These are phyloP conservation scores for Fusarium sp. DNA, from an alignment of 2,329 filamentous ascomycete genomes.

Conservation along the genomic window DNA sequence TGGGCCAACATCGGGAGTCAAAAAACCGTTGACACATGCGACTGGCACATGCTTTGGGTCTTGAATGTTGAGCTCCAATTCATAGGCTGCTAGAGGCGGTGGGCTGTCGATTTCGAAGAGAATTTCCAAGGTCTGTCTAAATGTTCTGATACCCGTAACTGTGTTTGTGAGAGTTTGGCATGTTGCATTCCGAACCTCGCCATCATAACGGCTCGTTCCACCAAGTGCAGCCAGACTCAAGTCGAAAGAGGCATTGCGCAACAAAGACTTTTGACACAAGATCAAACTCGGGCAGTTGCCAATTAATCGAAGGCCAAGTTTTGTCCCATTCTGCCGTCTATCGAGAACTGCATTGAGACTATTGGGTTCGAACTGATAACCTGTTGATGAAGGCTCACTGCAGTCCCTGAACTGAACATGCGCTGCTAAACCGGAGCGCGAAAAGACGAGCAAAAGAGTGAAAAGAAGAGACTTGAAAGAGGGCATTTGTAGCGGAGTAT, in stretches of 20 bases:
- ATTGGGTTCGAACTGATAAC: constrained; percentile 13
- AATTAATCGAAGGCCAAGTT: background rate
- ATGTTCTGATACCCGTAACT: background rate
- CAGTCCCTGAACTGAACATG: constrained; percentile 40
- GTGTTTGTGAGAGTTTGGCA: constrained; percentile 3
- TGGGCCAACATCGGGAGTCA: constrained; percentile 41
- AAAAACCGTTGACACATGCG: constrained; percentile 30
- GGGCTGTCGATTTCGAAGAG: constrained; percentile 51
- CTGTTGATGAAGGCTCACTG: constrained; percentile 16
- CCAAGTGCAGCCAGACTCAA: constrained; percentile 38
- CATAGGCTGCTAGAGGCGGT: constrained; percentile 37
- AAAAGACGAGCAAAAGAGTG: constrained; percentile 9
- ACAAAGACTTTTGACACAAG: constrained; percentile 16
- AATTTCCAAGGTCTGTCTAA: constrained; percentile 4
- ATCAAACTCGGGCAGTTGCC: constrained; percentile 4
- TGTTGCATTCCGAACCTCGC: constrained; percentile 38
- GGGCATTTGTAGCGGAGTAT: constrained; percentile 8
- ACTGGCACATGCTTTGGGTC: constrained; percentile 32
- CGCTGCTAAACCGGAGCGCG: constrained; percentile 20
- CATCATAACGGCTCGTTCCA: constrained; percentile 33
- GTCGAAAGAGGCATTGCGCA: constrained; percentile 26
- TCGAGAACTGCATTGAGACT: constrained; percentile 20
- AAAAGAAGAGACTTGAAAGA: constrained; percentile 8
- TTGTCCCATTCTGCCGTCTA: constrained; percentile 8
- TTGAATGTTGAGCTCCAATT: constrained; percentile 34